Conservation (phyloP, 805 yeast species). For the Dipodascus geniculatus region DNA sequence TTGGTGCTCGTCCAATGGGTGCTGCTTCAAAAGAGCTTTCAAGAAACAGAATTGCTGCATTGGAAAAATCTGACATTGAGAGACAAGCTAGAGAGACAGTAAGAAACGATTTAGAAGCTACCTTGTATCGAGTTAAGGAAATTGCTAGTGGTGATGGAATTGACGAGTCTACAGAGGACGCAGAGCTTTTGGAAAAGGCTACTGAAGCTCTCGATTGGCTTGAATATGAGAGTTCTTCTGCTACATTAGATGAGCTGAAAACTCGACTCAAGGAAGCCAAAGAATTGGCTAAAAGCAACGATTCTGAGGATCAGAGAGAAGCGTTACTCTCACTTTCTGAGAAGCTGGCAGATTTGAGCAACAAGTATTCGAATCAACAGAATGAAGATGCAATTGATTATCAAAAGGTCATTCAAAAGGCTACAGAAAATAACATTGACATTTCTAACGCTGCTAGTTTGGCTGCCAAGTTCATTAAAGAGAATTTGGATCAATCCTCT, state of each 20-base stretch:
- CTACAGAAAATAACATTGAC: neutral
- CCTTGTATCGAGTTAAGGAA: constrained; percentile 58
- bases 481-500: neutral
- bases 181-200: constrained; percentile 26
- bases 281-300: constrained; percentile 4
- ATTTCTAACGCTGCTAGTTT: neutral
- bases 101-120: constrained; percentile 59
- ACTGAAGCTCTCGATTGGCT: constrained; percentile 58
- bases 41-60: constrained; percentile 35
- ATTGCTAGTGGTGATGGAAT: constrained; percentile 39
- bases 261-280: constrained; percentile 19
- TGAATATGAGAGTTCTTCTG: constrained; percentile 54
- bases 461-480: neutral
- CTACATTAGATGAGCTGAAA: constrained; percentile 30
- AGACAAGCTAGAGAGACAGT: constrained; percentile 43
- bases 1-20: constrained; percentile 39
- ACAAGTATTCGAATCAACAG: neutral
- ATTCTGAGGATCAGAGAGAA: constrained; percentile 4
- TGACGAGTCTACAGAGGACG: constrained; percentile 30
- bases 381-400: constrained; percentile 4
- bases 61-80: constrained; percentile 45
- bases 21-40: constrained; percentile 35
- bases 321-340: constrained; percentile 4
- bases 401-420: constrained; percentile 3
- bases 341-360: constrained; percentile 2